Conservation (phyloP, 2,329 filamentous ascomycete genomes). For the Blastomyces parvus region DNA sequence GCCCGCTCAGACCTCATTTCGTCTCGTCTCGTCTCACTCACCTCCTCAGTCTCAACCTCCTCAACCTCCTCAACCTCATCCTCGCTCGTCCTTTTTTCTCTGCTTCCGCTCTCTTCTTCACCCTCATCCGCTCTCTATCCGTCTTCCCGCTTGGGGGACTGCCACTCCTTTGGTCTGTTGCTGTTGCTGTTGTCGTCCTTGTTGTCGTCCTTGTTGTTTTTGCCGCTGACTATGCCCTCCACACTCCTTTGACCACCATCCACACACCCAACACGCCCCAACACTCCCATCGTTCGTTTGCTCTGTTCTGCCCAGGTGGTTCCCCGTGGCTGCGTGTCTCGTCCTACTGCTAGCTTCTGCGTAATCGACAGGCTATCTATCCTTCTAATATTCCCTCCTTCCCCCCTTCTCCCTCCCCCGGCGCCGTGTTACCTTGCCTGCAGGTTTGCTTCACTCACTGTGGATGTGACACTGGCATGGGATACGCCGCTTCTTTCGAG, state of each 20-base stretch:
- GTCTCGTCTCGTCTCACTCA: not conserved
- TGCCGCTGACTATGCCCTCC: not conserved
- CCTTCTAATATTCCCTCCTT: not conserved
- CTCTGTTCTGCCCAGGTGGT: constrained; percentile 7
- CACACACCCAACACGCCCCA: not conserved
- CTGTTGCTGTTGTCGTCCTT: not conserved
- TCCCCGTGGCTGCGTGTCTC: not conserved
- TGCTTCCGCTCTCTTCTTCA: not conserved
- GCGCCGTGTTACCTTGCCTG: not conserved
- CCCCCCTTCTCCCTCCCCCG: too few species aligned
- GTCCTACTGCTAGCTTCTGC: too few species aligned
- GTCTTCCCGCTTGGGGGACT: constrained; percentile 16
- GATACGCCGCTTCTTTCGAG: not conserved
- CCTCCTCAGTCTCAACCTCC: too few species aligned
- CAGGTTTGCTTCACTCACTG: too few species aligned
- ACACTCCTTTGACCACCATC: not conserved
- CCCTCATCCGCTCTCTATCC: constrained; percentile 14
- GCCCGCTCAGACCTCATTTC: not conserved
- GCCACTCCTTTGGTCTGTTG: constrained; percentile 21
- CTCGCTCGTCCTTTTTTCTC: not conserved
- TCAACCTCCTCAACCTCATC: too few species aligned
- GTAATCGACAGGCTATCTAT: not conserved
- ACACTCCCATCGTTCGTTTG: constrained; percentile 11
- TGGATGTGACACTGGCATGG: not conserved
- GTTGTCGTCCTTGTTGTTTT: not conserved